These are phyloP conservation scores for Alternaria gaisen DNA, from an alignment of 2,329 filamentous ascomycete species.

Conservation along the genomic window DNA sequence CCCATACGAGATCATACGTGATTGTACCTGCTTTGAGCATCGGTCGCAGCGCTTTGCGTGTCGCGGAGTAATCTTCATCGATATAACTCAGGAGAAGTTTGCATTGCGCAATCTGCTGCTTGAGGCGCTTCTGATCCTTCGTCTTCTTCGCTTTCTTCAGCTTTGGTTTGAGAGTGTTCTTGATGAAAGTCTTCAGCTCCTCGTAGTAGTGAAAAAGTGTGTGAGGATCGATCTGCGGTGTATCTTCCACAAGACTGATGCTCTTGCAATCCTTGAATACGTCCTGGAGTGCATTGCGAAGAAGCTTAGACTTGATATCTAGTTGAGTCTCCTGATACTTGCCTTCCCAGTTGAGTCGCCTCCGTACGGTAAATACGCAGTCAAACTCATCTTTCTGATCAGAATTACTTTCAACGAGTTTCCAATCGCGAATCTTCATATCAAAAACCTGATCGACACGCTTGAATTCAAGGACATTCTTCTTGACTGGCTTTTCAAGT, in stretches of 20 bases:
- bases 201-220: slow-evolving; percentile 72
- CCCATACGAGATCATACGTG: slow-evolving; percentile 89
- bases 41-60: slow-evolving; percentile 81
- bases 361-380: slow-evolving; percentile 79
- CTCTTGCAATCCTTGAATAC: slow-evolving; percentile 81
- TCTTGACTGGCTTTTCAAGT: slow-evolving; percentile 40
- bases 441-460: slow-evolving; percentile 71
- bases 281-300: slow-evolving; percentile 74
- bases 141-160: slow-evolving; percentile 67
- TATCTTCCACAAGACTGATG: slow-evolving; percentile 81
- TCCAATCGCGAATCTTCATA: slow-evolving; percentile 62
- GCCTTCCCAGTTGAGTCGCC: slow-evolving; percentile 85
- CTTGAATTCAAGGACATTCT: slow-evolving; percentile 68
- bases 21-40: slow-evolving; percentile 84
- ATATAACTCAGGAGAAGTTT: slow-evolving; percentile 79
- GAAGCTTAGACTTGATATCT: slow-evolving; percentile 83
- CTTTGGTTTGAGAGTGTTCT: slow-evolving; percentile 70
- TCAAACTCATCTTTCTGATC: slow-evolving; percentile 76
- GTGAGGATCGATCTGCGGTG: slow-evolving; percentile 67
- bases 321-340: slow-evolving; percentile 78
- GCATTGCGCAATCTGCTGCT: slow-evolving; percentile 69
- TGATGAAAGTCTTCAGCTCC: slow-evolving; percentile 69
- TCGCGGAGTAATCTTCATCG: slow-evolving; percentile 81
- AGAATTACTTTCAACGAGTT: slow-evolving; percentile 71
- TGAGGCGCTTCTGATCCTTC: slow-evolving; percentile 67